Conservation (phyloP, 83 land plant genomes). For the Picea abies region DNA sequence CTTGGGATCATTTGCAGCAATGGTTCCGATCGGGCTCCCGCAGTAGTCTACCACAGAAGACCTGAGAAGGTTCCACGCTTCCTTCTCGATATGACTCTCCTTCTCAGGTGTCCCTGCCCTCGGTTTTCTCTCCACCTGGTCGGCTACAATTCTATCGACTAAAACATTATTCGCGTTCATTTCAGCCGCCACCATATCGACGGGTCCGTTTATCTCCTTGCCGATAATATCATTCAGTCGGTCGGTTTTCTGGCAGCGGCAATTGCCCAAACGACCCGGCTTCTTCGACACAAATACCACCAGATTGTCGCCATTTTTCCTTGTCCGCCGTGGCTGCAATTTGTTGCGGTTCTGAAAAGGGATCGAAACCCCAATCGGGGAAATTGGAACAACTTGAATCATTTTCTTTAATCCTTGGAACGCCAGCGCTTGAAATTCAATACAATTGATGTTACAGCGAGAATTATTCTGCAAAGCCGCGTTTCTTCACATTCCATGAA, state of each 20-base stretch:
- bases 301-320: too few relatives aligned
- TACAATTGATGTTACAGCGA: too few relatives aligned
- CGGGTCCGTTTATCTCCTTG: conserved; percentile 4
- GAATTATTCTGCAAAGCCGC: too few relatives aligned
- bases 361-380: too few relatives aligned
- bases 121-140: conserved; percentile 6
- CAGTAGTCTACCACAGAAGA: conserved; percentile 76
- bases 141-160: background rate
- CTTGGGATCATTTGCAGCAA: conserved; percentile 85
- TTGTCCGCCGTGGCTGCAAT: too few relatives aligned
- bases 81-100: conserved; percentile 45
- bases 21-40: conserved; percentile 80
- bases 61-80: conserved; percentile 76
- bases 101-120: background rate
- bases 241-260: conserved; percentile 7
- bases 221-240: conserved; percentile 1
- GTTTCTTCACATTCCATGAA: too few relatives aligned
- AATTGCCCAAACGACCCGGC: background rate
- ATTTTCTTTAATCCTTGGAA: too few relatives aligned
- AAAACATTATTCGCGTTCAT: background rate
- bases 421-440: too few relatives aligned
- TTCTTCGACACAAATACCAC: background rate
- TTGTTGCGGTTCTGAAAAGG: too few relatives aligned
- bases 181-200: background rate
- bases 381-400: too few relatives aligned